Conservation (phyloP, 305 asterid species). For the Petunia hybrid region DNA sequence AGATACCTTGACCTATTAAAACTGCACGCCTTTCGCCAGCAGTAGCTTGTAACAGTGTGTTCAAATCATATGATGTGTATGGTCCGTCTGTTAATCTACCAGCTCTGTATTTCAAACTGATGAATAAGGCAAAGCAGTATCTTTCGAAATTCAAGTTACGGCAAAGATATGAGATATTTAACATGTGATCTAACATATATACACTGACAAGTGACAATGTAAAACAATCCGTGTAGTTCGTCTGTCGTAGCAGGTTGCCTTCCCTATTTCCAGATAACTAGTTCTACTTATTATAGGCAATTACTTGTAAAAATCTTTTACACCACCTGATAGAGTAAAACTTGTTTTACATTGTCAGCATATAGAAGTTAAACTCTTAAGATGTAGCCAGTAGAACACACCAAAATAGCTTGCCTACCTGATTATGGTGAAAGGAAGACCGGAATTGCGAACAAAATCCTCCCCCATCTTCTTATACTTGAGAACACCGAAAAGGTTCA, state of each 20-base stretch:
- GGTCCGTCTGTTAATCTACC: slow-evolving; percentile 98
- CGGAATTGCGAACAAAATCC: slow-evolving; percentile 88
- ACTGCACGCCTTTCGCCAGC: slow-evolving; percentile 98
- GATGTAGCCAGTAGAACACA: not conserved
- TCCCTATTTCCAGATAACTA: not conserved
- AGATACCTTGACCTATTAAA: slow-evolving; percentile 83
- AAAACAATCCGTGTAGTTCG: not conserved
- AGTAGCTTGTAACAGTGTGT: slow-evolving; percentile 91
- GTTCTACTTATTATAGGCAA: not conserved
- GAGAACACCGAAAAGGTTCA: slow-evolving; percentile 96
- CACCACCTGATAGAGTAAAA: not conserved
- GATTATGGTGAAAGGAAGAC: slow-evolving; percentile 88
- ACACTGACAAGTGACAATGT: not conserved
- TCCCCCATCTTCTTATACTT: slow-evolving; percentile 99
- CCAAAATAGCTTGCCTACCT: slow-evolving; percentile 50
- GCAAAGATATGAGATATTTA: slow-evolving; percentile 15
- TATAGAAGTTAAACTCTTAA: slow-evolving; percentile 1
- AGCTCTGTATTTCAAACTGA: slow-evolving; percentile 51
- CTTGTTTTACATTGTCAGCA: not conserved
- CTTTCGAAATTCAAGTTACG: not conserved
- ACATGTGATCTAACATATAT: not conserved
- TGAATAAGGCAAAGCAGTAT: not conserved
- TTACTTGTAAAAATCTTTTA: not conserved
- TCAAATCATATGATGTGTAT: slow-evolving; percentile 94
- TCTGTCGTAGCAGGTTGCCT: not conserved